Evolutionary conservation across 768 basidiomycete genomes (phyloP), one percentile per base, ranked within the genome.

Genomic region (Amanita thiersii): DNA sequence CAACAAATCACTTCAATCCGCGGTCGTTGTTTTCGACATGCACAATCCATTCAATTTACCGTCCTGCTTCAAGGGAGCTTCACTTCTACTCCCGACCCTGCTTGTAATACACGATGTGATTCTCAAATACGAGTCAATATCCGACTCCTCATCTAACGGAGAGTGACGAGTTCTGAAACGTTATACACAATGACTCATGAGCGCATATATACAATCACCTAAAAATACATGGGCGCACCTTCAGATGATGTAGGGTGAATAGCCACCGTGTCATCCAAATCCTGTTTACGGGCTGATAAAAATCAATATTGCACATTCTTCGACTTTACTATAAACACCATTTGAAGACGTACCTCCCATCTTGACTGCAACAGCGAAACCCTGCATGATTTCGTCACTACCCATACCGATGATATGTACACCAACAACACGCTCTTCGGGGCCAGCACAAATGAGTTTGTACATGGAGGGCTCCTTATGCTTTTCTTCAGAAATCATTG

Each of bases 381-480:
- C 94, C 71, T 99, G 96, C 64, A 93, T 64, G 51, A 86, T 77
- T 64, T 99, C 96, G 57, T 99, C 96, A 53, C 84, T 86, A 31
- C 96, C 96, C 47, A 71, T 55, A 5, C 96, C 96, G 44, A 98
- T 79, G 49, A 97, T 78, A 63, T 98, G 96, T 33, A 97, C 65
- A 8, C 96, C 96, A n/a, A 98, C 90, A 29, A 99, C 84, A 53
- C 85, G 86, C 61, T 98, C 92, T 53, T 97, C 91, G 10, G 79
- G 77, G 1, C 93, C 92, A 5, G 76, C 78, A 40, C 79, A 79
- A 52, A 99, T 66, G 25, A 99, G 73, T 66, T 98, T 99, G 71
- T 92, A 91, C 43, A 91, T 70, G 0, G 93, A 86, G 1, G 96
- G 96, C 52, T 96, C 89, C 62, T 96, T 97, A 70, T 97, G 87